A percentile compares a stretch with the other conserved stretches of the same genome.
Evolutionary conservation across 2,329 filamentous ascomycete species (phyloP).

Genomic region (Ceratocystiopsis minuta): DNA sequence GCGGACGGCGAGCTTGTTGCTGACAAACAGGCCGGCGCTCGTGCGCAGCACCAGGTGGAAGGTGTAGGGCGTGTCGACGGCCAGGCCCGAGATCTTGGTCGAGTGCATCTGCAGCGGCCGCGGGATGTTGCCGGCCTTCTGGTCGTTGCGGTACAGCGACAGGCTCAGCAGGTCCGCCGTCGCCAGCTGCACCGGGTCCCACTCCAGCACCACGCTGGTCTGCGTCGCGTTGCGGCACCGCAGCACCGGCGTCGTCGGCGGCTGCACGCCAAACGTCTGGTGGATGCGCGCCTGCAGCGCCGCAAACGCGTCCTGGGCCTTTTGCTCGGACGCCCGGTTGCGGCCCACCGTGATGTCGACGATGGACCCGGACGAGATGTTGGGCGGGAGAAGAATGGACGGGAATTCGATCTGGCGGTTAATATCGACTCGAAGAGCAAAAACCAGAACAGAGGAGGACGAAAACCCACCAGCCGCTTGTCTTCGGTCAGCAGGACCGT

Average conservation of each 20-base stretch:
- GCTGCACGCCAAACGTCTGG: constrained; percentile 63
- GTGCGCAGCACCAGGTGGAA: constrained; percentile 89
- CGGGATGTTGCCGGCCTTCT: constrained; percentile 91
- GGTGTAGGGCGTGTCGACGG: constrained; percentile 89
- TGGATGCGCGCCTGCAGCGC: constrained; percentile 80
- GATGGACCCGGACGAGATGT: constrained; percentile 90
- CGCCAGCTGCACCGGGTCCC: constrained; percentile 86
- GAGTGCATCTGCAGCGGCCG: constrained; percentile 71
- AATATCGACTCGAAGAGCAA: constrained; percentile 3
- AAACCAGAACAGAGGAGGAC: not conserved
- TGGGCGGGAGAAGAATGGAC: constrained; percentile 84
- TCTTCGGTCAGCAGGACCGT: constrained; percentile 93
- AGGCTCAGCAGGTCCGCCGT: constrained; percentile 83
- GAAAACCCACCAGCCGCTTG: constrained; percentile 64
- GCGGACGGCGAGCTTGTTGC: constrained; percentile 66
- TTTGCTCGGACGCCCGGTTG: constrained; percentile 61
- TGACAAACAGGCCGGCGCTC: constrained; percentile 69
- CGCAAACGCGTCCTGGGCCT: constrained; percentile 59
- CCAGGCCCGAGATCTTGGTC: constrained; percentile 91
- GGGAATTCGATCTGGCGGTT: constrained; percentile 78
- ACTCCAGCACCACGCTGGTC: constrained; percentile 95
- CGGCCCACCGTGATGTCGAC: constrained; percentile 92
- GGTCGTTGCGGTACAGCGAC: constrained; percentile 84
- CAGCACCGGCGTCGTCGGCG: constrained; percentile 59
- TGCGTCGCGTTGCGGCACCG: constrained; percentile 95